These are phyloP conservation scores for Skeletonema menzelii DNA, from an alignment of 108 stramenopile species.

Conservation along the genomic window DNA sequence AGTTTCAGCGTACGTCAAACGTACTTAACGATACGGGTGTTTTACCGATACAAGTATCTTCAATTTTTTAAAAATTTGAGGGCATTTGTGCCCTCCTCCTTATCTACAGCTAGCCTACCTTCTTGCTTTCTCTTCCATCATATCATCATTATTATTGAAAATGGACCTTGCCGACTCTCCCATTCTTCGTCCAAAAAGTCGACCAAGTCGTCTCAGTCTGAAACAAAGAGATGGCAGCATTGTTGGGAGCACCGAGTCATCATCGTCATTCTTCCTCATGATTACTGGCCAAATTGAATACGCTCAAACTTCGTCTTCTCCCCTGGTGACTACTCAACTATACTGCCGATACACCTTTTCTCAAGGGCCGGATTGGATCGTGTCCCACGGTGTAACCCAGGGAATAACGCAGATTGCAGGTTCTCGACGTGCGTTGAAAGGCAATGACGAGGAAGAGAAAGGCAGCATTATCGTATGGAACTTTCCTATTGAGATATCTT, in stretches of 20 bases:
- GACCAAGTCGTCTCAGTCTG: not conserved
- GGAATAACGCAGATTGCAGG: constrained; percentile 43
- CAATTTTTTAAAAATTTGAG: no score
- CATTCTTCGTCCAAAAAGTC: no score
- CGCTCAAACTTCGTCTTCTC: constrained; percentile 40
- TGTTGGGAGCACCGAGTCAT: not conserved
- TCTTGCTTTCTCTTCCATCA: no score
- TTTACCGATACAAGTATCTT: no score
- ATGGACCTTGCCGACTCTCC: not conserved
- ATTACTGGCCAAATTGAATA: constrained; percentile 65
- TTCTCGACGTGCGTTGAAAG: constrained; percentile 19
- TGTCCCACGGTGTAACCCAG: constrained; percentile 65
- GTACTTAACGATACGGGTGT: no score
- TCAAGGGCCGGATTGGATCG: constrained; percentile 81
- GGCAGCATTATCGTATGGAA: constrained; percentile 77
- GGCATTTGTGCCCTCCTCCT: no score
- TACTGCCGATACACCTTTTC: constrained; percentile 81
- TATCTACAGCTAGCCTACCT: no score
- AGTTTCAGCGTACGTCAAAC: no score
- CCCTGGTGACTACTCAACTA: constrained; percentile 51
- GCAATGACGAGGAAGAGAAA: constrained; percentile 14
- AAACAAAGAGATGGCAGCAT: not conserved
- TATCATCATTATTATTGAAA: no score
- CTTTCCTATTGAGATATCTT: constrained; percentile 84
- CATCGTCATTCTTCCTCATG: constrained; percentile 59